Conservation (phyloP, 2,329 filamentous ascomycete species). For the Xylogone sp. region DNA sequence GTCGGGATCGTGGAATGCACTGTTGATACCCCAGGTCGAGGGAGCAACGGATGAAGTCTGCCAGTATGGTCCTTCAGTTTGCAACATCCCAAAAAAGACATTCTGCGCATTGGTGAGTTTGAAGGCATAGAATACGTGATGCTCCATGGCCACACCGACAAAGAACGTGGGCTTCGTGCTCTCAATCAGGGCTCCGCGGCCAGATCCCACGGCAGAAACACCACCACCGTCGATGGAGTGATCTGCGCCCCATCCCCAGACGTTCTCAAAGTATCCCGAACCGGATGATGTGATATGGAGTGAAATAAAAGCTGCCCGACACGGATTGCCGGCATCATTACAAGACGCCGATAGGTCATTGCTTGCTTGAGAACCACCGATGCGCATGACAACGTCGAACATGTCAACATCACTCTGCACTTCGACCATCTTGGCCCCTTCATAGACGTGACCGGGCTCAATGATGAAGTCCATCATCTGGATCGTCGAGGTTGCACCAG, state of each 20-base stretch:
- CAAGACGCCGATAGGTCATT: constrained; percentile 48
- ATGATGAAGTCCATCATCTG: constrained; percentile 63
- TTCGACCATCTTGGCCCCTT: constrained; percentile 57
- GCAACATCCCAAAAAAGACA: no score
- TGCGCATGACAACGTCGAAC: constrained; percentile 39
- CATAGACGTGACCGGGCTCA: constrained; percentile 42
- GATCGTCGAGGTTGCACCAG: constrained; percentile 52
- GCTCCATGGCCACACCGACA: no score
- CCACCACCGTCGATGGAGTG: constrained; percentile 29
- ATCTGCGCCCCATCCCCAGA: constrained; percentile 44
- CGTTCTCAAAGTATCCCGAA: constrained; percentile 47
- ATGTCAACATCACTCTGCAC: constrained; percentile 32
- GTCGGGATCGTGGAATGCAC: no score
- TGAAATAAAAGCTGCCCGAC: constrained; percentile 30
- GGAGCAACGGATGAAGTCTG: no score
- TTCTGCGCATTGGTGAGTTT: no score
- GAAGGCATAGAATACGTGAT: no score
- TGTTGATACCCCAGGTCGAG: no score
- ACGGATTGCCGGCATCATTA: constrained; percentile 26
- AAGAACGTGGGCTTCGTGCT: no score
- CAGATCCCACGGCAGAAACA: no score
- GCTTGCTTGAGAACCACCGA: constrained; percentile 40
- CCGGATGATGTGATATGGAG: constrained; percentile 29
- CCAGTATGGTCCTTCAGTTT: no score
- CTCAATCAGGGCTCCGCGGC: no score